phyloP scores from a whole-genome alignment of 176 grass and related monocot species.

The Cocos nucifera region DNA sequence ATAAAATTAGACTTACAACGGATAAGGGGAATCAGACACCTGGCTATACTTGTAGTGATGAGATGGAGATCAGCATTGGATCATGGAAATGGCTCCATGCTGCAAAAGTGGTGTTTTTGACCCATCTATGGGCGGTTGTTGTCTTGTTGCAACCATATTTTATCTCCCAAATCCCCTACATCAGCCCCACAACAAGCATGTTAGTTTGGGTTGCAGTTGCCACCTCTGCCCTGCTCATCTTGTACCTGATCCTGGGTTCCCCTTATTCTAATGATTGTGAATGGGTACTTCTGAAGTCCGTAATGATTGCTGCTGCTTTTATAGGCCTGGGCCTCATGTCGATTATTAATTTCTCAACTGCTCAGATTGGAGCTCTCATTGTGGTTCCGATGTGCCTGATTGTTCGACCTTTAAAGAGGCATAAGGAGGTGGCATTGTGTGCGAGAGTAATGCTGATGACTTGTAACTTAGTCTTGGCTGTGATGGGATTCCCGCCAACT shows the following conservation, averaged over 20 bases:
- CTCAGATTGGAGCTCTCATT: slow-evolving; percentile 78
- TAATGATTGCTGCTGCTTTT: slow-evolving; percentile 55
- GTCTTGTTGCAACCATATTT: slow-evolving; percentile 54
- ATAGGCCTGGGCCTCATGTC: slow-evolving; percentile 86
- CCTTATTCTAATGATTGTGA: slow-evolving; percentile 51
- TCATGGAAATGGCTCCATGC: slow-evolving; percentile 85
- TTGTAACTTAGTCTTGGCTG: slow-evolving; percentile 41
- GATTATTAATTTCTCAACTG: slow-evolving; percentile 85
- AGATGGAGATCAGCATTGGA: slow-evolving; percentile 8
- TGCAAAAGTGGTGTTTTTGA: slow-evolving; percentile 59
- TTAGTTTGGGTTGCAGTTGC: slow-evolving; percentile 53
- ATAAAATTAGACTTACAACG: slow-evolving; percentile 13
- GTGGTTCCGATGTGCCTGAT: slow-evolving; percentile 74
- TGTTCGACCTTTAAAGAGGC: slow-evolving; percentile 39
- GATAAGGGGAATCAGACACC: background rate
- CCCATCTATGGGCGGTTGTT: slow-evolving; percentile 70
- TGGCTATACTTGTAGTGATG: slow-evolving; percentile 7
- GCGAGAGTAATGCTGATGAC: slow-evolving; percentile 18
- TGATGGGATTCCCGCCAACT: slow-evolving; percentile 59
- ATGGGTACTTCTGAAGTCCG: slow-evolving; percentile 75
- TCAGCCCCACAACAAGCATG: slow-evolving; percentile 23
- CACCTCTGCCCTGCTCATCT: slow-evolving; percentile 26
- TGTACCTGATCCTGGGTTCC: slow-evolving; percentile 47
- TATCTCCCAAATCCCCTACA: slow-evolving; percentile 52
- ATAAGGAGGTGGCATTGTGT: slow-evolving; percentile 24